These are phyloP conservation scores for Blastobotrys elegans DNA, from an alignment of 1,139 yeast genomes.

Conservation along the genomic window DNA sequence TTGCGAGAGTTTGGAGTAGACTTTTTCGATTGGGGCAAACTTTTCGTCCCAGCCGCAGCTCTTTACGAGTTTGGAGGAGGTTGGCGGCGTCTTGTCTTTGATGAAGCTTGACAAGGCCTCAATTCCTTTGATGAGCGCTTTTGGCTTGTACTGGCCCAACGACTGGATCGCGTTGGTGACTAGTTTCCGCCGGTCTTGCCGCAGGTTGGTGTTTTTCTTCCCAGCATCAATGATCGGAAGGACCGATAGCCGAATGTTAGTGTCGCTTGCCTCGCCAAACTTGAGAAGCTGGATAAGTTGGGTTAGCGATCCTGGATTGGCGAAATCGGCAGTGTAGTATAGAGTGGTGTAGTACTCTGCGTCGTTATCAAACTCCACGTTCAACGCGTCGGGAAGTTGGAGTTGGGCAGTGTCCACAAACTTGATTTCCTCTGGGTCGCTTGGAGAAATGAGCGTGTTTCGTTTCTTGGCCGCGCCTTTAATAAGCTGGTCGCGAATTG, in stretches of 20 bases:
- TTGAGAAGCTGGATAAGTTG: slow-evolving; percentile 43
- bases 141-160: not conserved
- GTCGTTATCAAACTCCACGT: slow-evolving; percentile 8
- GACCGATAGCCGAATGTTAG: slow-evolving; percentile 7
- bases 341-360: slow-evolving; percentile 35
- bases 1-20: not conserved
- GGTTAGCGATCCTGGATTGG: slow-evolving; percentile 32
- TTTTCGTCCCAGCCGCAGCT: slow-evolving; percentile 1
- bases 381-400: slow-evolving; percentile 13
- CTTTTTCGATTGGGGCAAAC: not conserved
- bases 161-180: slow-evolving; percentile 10
- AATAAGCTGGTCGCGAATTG: slow-evolving; percentile 25
- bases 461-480: slow-evolving; percentile 26
- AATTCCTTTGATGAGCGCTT: not conserved
- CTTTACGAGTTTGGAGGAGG: not conserved
- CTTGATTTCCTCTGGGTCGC: slow-evolving; percentile 20
- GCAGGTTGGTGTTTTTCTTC: slow-evolving; percentile 6
- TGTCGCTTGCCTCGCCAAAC: slow-evolving; percentile 20
- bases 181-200: slow-evolving; percentile 3
- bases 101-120: slow-evolving; percentile 7
- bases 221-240: slow-evolving; percentile 14
- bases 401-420: slow-evolving; percentile 23
- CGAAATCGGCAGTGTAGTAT: slow-evolving; percentile 46
- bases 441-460: slow-evolving; percentile 36
- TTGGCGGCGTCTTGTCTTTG: not conserved